Evolutionary conservation across 345 rosid species (phyloP), one percentile per base, ranked within the genome.

Genomic region (Eucalyptus tenuipes): DNA sequence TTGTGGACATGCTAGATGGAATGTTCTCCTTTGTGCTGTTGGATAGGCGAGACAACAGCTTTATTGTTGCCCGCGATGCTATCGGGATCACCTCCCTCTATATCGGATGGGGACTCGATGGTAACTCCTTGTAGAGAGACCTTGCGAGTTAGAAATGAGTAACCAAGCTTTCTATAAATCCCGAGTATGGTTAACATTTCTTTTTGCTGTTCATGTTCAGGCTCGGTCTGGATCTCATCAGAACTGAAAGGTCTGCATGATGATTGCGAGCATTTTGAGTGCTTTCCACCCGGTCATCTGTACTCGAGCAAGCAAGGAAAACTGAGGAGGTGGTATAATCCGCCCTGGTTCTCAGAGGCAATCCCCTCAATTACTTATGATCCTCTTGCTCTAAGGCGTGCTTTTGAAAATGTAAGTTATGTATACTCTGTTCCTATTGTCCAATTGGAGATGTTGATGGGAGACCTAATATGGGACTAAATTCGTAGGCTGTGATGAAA

Each of bases 91-190:
- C 99, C 86, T 93, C 99, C 75, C 97, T 97, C 88, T 97, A 96
- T 75, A 94, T 97, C 25, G 99, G 99, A 87, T 97, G 99, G 99
- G 98, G 99, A 49, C 91, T 95, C 59, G 99, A 97, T 64, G 99
- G 98, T 96, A 91, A 88, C 33, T 13, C 61, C n/a, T 45, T 5
- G 2, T 18, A 24, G 45, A 85, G 87, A 49, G 87, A 49, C 47
- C 47, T 75, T 75, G 82, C 45, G 5, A 75, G 1, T 75, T 75
- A 18, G 45, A 75, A 37, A 75, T 6, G 1, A 75, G 47, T 37
- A 75, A 20, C 9, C 11, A 6, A 40, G 27, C 14, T 11, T 40
- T 75, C 47, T 20, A 20, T 29, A 75, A 20, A 75, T 75, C 82
- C 24, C 24, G 20, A 40, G 82, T 20, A 3, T 40, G 81, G 82